Evolutionary conservation across 305 asterid species (phyloP), one percentile per base, ranked within the genome.

Genomic region (Fraxinus albicans): DNA sequence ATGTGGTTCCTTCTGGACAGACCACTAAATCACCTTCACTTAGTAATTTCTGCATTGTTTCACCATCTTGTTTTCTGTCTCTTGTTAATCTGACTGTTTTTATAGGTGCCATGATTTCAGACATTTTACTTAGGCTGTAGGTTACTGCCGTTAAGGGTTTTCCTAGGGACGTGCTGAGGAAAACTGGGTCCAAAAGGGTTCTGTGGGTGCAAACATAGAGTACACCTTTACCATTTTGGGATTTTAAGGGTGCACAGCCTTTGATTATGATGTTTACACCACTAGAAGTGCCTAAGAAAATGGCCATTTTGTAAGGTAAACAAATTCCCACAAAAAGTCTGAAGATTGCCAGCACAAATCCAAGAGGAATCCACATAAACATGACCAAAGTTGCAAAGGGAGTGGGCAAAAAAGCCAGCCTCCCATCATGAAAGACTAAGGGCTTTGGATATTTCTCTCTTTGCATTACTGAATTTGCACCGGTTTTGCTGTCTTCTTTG

Each of bases 1-100:
- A 96, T 0, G 99, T 94, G n/a, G 99, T 96, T 7, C 98, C 98
- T 85, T 96, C 99, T 0, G 99, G 99, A 42, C 97, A 96, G 1
- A 96, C 93, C 29, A 96, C 97, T 25, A 96, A 81, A 58, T 96
- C 98, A 0, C 97, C 99, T 76, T 95, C 97, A 0, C 85, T 53
- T 7, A 96, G 82, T 33, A 92, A 79, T 77, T 25, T 84, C 76
- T 88, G 87, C 92, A 96, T 96, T 8, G 88, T 87, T 12, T 85
- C 89, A 0, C 90, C 93, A 73, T 96, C 99, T 35, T 67, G 83
- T 15, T 42, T 35, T 1, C 98, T 69, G 82, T 95, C 92, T 55
- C 99, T 80, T 21, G 93, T 92, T 10, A 96, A 79, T 17, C 98
- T 78, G 0, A 92, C 95, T 0, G 98, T 96, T 77, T 73, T 84